phyloP scores from a whole-genome alignment of 2,329 filamentous ascomycete species.

The Paracamarosporium sp. region DNA sequence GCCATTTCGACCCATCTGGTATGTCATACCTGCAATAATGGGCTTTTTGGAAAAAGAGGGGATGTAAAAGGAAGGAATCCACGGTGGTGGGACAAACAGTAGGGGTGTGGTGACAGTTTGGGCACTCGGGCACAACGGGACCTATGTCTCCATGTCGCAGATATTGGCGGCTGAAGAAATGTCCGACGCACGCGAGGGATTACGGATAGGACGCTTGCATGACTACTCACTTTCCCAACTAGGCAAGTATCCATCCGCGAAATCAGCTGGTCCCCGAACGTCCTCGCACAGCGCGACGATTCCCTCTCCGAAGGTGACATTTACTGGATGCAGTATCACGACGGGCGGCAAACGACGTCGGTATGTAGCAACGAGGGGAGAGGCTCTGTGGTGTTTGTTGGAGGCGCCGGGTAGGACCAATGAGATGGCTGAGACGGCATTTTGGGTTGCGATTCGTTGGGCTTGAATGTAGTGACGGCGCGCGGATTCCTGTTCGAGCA shows the following conservation, averaged over 20 bases:
- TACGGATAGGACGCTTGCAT: slow-evolving; percentile 15
- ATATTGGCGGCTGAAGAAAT: slow-evolving; percentile 19
- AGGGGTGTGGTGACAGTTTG: slow-evolving; percentile 22
- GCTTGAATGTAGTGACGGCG: slow-evolving; percentile 16
- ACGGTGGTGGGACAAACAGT: not conserved
- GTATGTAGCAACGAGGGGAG: slow-evolving; percentile 14
- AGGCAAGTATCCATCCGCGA: slow-evolving; percentile 25
- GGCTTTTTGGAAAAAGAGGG: slow-evolving; percentile 20
- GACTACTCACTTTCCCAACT: slow-evolving; percentile 6
- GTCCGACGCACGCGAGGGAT: slow-evolving; percentile 29
- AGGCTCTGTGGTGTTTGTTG: slow-evolving; percentile 24
- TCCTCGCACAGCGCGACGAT: slow-evolving; percentile 9
- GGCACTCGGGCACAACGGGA: slow-evolving; percentile 17
- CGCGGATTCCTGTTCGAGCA: slow-evolving; percentile 13
- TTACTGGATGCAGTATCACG: slow-evolving; percentile 7
- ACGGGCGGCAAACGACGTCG: slow-evolving; percentile 19
- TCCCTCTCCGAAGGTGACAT: not conserved
- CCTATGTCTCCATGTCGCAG: slow-evolving; percentile 26
- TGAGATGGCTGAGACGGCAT: slow-evolving; percentile 21
- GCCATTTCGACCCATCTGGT: slow-evolving; percentile 20
- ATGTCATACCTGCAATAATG: slow-evolving; percentile 23
- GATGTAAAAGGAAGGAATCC: slow-evolving; percentile 15
- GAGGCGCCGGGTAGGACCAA: slow-evolving; percentile 39
- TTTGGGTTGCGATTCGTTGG: slow-evolving; percentile 11
- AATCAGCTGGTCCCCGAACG: slow-evolving; percentile 1